Evolutionary conservation across 2,329 filamentous ascomycete genomes (phyloP), one percentile per base, ranked within the genome.

Genomic region (Clonostachys rhizophaga): DNA sequence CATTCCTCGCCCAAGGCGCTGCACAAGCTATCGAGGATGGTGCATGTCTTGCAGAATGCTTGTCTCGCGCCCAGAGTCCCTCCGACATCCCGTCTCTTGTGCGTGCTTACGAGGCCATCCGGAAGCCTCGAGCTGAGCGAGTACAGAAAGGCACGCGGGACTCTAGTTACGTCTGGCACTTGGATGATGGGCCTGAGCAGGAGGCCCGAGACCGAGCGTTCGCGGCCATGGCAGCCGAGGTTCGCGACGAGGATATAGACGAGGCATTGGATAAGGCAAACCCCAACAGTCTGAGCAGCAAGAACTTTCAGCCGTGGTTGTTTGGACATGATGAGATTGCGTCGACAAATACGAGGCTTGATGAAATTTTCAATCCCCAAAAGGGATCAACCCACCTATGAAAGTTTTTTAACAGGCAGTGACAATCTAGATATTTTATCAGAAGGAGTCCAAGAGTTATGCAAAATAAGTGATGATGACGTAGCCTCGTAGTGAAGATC

Each of bases 1-100:
- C 57, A 3, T 49, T 40, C 24, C 44, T 51, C n/a, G 47, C 49
- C 9, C 47, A 47, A 20, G 49, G 49, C 2, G 49, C 49, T 1
- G 42, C 49, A 33, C 42, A 20, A 20, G n/a, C 47, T 6, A 47
- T 47, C 17, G 49, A 51, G 18, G 49, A 51, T 16, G 49, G 44
- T 1, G 47, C 49, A 6, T 40, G 34, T 10, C 44, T 51, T 17
- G 47, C 47, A 12, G 47, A 49, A 33, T 50, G 45, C 30, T 24
- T 50, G 10, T 14, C 10, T 10, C 41, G 36, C 7, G 47, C 47
- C 9, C 10, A 9, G 3, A 43, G 20, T 41, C 12, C 7, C 3
- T 18, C 8, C 16, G 40, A 44, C 30, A 36, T 50, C 3, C 48
- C 48, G 5, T 16, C 33, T 6, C 34, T 41, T 1, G 33, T 50